phyloP scores from a whole-genome alignment of 495 filamentous ascomycete genomes.

The Trichoderma erinaceum region DNA sequence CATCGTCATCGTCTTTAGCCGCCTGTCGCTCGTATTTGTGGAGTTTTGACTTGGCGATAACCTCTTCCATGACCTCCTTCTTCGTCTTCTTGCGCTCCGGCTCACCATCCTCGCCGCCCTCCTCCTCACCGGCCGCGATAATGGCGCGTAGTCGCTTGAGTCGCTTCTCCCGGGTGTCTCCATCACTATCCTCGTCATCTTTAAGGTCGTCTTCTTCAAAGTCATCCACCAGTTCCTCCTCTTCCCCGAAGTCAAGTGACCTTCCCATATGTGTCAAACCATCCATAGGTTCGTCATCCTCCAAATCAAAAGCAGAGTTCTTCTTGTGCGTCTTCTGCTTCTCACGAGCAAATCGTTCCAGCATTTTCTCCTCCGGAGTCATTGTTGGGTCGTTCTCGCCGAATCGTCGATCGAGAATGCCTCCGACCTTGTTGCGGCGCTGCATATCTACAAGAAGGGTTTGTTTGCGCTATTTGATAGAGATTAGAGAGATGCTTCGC shows the following conservation, averaged over 20 bases:
- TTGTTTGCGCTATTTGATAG: slow-evolving; percentile 52
- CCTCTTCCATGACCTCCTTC: slow-evolving; percentile 92
- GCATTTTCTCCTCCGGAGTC: slow-evolving; percentile 88
- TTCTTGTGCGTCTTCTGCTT: slow-evolving; percentile 67
- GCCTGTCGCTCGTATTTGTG: slow-evolving; percentile 91
- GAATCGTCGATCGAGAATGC: slow-evolving; percentile 87
- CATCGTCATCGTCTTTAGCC: slow-evolving; percentile 88
- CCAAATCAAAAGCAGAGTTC: slow-evolving; percentile 78
- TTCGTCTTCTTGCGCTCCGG: slow-evolving; percentile 85
- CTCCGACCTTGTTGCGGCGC: slow-evolving; percentile 79
- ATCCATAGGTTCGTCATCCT: slow-evolving; percentile 68
- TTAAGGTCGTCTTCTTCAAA: slow-evolving; percentile 60
- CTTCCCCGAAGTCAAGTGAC: slow-evolving; percentile 56
- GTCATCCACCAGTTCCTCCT: slow-evolving; percentile 54
- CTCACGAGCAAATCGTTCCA: slow-evolving; percentile 82
- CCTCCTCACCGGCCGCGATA: slow-evolving; percentile 34
- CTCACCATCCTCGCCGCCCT: slow-evolving; percentile 41
- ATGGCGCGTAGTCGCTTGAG: slow-evolving; percentile 55
- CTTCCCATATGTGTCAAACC: slow-evolving; percentile 81
- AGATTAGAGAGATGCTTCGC: background rate
- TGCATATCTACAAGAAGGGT: slow-evolving; percentile 84
- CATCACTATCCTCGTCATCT: slow-evolving; percentile 51
- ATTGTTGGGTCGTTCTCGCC: slow-evolving; percentile 92
- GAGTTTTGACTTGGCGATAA: slow-evolving; percentile 94
- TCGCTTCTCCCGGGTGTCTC: slow-evolving; percentile 38